These are phyloP conservation scores for Bonia amplexicaulis DNA, from an alignment of 176 grass and related monocot genomes.

Conservation along the genomic window DNA sequence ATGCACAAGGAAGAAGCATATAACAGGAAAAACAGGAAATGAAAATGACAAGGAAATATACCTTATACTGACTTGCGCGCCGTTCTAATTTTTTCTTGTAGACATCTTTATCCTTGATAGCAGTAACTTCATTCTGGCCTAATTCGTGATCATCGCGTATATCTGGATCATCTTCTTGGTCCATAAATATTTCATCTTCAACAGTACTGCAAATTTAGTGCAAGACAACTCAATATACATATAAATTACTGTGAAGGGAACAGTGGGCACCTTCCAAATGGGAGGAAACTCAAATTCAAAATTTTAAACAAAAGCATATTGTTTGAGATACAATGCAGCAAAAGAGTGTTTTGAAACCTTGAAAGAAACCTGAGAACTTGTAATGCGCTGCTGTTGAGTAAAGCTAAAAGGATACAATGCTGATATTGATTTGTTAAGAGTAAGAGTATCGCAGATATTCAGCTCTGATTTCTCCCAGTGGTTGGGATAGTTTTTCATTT, in stretches of 20 bases:
- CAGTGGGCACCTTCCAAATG: not conserved
- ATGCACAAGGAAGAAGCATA: not conserved
- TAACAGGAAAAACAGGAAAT: constrained; percentile 8
- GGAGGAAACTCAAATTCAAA: not conserved
- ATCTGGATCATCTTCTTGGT: constrained; percentile 79
- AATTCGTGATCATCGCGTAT: constrained; percentile 87
- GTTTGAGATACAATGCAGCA: not conserved
- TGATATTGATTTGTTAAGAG: not conserved
- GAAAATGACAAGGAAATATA: constrained; percentile 34
- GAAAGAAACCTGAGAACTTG: not conserved
- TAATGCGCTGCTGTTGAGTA: not conserved
- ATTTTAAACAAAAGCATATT: not conserved
- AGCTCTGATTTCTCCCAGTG: not conserved
- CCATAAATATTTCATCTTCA: constrained; percentile 85
- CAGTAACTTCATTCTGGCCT: constrained; percentile 63
- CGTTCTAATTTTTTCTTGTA: constrained; percentile 85
- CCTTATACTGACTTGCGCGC: constrained; percentile 79
- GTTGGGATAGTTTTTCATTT: not conserved
- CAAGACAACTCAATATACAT: not conserved
- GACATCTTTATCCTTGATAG: constrained; percentile 89
- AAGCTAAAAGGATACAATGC: not conserved
- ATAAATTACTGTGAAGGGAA: constrained; percentile 8
- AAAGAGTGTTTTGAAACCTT: not conserved
- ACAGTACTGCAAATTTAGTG: constrained; percentile 64
- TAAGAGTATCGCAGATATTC: not conserved